Conservation (phyloP, 176 grass and related monocot genomes). For the Zea luxurians region DNA sequence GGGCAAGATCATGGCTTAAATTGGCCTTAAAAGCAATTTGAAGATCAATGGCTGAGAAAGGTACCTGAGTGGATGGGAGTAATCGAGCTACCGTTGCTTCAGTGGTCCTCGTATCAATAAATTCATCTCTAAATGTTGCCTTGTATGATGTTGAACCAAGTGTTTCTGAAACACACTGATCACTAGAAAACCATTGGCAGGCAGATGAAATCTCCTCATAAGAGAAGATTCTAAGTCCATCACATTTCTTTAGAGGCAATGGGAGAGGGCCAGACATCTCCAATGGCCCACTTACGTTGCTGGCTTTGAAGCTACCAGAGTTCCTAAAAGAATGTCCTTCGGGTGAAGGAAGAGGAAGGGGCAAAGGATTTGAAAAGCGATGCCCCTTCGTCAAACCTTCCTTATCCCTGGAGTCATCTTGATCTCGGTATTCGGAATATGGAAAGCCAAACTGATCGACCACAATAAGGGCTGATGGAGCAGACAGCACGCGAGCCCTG, state of each 20-base stretch:
- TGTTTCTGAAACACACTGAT: slow-evolving; percentile 63
- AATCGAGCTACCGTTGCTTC: slow-evolving; percentile 82
- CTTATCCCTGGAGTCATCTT: slow-evolving; percentile 59
- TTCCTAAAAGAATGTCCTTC: slow-evolving; percentile 59
- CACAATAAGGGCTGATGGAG: slow-evolving; percentile 73
- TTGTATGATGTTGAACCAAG: slow-evolving; percentile 68
- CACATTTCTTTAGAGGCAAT: slow-evolving; percentile 58
- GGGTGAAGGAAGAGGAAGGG: slow-evolving; percentile 80
- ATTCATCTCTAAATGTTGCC: slow-evolving; percentile 75
- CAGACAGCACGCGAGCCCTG: slow-evolving; percentile 73
- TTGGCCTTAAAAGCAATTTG: slow-evolving; percentile 9
- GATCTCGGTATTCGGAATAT: slow-evolving; percentile 56
- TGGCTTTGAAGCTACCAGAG: slow-evolving; percentile 71
- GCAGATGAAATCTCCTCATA: slow-evolving; percentile 69
- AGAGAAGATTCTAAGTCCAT: slow-evolving; percentile 69
- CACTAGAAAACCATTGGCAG: slow-evolving; percentile 76
- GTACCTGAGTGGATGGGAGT: slow-evolving; percentile 70
- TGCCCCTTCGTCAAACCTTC: slow-evolving; percentile 56
- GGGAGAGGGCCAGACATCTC: slow-evolving; percentile 80
- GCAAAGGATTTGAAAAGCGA: slow-evolving; percentile 73
- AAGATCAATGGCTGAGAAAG: background rate
- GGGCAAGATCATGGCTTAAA: background rate
- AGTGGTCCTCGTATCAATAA: slow-evolving; percentile 45
- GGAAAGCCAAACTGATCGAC: slow-evolving; percentile 65
- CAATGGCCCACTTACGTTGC: slow-evolving; percentile 59